Evolutionary conservation across 2,329 filamentous ascomycete species (phyloP), one percentile per base, ranked within the genome.

Genomic region (Penicillium digitatum): DNA sequence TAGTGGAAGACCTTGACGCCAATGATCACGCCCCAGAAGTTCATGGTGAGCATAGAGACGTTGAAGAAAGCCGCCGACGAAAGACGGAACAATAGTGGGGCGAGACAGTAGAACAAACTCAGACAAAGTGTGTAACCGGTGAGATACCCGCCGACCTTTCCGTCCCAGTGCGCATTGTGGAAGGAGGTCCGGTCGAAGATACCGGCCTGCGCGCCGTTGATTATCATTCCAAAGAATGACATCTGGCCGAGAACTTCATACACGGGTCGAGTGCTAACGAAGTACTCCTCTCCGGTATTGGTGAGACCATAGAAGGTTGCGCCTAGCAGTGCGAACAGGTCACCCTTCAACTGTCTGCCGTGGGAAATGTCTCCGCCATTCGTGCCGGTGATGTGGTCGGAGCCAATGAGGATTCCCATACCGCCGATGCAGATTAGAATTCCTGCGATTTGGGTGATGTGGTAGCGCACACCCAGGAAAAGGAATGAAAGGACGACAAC

Each of bases 1-100:
- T 88, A 83, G 42, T 87, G 84, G 68, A 99, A 95, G 46, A 97
- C 89, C 70, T 87, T 82, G 63, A 95, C 84, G 47, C 94, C 94
- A 65, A 99, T 93, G 63, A 95, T 88, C 59, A 95, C 88, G 62
- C 91, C 92, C 94, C 94, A 99, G 78, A 97, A 97, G 76, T 95
- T 96, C 65, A 87, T 90, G 2, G 94, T 97, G 57, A 99, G 80
- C 62, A 99, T 79, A 8, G 88, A 93, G 67, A 97, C 95, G 74
- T 99, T 95, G 79, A 96, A 95, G 76, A 99, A 96, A 20, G 92
- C 93, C 3, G 94, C 94, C 16, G 85, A 89, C 27, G 88, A 88
- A 78, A 97, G 88, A 62, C 94, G 89, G 75, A 97, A 87, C 60
- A 99, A 82, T 52, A 97, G 77, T 0, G 94, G 94, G 0, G 89